A percentile compares a stretch with the other conserved stretches of the same genome.
These are phyloP conservation scores for Truncatella angustata DNA, from an alignment of 2,329 filamentous ascomycete species.

Conservation along the genomic window DNA sequence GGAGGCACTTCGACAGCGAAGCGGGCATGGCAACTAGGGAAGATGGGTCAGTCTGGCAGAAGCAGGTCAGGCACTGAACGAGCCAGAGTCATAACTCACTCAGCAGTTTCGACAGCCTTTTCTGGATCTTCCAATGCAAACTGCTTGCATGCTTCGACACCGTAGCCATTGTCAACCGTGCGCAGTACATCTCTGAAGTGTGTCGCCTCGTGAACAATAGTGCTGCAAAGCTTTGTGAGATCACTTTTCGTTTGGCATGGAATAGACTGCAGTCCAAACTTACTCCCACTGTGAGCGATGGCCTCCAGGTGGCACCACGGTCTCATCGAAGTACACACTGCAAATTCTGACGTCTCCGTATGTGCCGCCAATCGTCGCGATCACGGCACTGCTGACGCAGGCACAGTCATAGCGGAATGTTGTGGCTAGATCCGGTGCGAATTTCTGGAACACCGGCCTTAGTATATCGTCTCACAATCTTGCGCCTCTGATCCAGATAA, in stretches of 20 bases:
- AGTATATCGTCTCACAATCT: background rate
- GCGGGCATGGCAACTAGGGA: too few species aligned
- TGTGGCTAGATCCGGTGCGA: slow-evolving; percentile 4
- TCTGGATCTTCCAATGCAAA: background rate
- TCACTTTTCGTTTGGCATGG: too few species aligned
- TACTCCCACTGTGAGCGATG: slow-evolving; percentile 8
- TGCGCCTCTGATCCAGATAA: background rate
- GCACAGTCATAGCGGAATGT: slow-evolving; percentile 2
- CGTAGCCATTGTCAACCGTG: background rate
- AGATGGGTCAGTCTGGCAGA: too few species aligned
- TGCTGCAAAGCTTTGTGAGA: background rate
- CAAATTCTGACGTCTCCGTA: slow-evolving; percentile 5
- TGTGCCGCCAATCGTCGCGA: background rate
- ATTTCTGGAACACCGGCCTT: slow-evolving; percentile 3
- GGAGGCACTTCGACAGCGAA: too few species aligned
- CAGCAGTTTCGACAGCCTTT: too few species aligned
- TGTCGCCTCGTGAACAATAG: background rate
- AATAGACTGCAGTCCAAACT: too few species aligned
- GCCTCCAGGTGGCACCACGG: background rate
- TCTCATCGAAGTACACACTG: slow-evolving; percentile 8
- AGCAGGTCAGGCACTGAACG: too few species aligned
- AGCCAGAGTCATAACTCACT: too few species aligned
- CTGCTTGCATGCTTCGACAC: background rate
- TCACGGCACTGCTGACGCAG: background rate
- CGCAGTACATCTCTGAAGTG: background rate